A percentile compares a stretch with the other conserved stretches of the same genome.
Conservation (phyloP, 2,329 filamentous ascomycete genomes). For the Talaromyces atroroseus region DNA sequence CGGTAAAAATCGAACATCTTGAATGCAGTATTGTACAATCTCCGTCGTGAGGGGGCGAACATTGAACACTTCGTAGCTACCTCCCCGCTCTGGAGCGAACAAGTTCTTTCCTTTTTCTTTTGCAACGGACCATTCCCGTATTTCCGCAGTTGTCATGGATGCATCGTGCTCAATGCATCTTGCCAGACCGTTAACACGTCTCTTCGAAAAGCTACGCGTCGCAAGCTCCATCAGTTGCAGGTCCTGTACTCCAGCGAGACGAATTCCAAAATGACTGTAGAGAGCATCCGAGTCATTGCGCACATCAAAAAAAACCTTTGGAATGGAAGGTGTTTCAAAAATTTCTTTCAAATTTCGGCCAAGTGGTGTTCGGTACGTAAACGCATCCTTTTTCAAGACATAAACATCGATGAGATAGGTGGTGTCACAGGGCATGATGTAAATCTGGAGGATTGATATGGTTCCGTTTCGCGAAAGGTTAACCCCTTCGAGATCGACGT, state of each 20-base stretch:
- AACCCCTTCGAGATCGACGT: conserved; percentile 47
- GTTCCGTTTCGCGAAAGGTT: conserved; percentile 40
- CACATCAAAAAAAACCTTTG: conserved; percentile 55
- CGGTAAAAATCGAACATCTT: conserved; percentile 43
- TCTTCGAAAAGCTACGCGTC: not conserved
- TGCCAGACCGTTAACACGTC: not conserved
- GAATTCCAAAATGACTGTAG: conserved; percentile 37
- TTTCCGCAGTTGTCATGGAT: not conserved
- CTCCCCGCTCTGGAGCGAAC: not conserved
- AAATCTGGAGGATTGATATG: conserved; percentile 44
- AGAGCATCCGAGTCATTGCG: conserved; percentile 36
- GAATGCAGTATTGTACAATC: conserved; percentile 44
- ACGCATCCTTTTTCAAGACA: conserved; percentile 32
- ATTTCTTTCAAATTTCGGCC: conserved; percentile 22
- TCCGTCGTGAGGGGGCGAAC: conserved; percentile 20
- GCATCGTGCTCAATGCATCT: not conserved
- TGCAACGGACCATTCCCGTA: not conserved
- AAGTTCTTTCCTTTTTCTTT: conserved; percentile 2
- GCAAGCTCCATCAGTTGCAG: conserved; percentile 17
- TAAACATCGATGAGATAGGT: conserved; percentile 46
- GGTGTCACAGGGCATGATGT: conserved; percentile 23
- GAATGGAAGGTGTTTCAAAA: conserved; percentile 39
- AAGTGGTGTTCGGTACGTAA: conserved; percentile 24
- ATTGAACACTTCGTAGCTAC: not conserved
- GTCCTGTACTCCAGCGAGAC: conserved; percentile 44